These are phyloP conservation scores for Calendula officinalis DNA, from an alignment of 129 eudicot species.

Conservation along the genomic window DNA sequence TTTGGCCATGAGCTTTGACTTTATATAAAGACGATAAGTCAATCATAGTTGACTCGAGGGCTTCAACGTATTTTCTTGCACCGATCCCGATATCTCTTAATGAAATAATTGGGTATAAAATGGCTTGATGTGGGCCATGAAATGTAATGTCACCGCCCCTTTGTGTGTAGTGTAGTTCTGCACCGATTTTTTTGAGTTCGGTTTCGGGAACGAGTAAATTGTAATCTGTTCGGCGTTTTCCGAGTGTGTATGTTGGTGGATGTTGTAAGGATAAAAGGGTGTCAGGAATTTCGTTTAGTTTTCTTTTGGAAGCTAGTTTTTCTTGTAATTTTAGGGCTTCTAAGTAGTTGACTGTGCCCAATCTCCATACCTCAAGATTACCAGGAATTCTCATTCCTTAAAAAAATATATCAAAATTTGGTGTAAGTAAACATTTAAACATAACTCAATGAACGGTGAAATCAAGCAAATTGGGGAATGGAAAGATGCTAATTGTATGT, in stretches of 20 bases:
- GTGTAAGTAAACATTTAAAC: no score
- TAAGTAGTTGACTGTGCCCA: conserved; percentile 72
- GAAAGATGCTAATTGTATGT: no score
- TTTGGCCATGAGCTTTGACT: conserved; percentile 66
- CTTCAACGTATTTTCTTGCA: conserved; percentile 86
- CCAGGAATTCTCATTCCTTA: no score
- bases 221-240: conserved; percentile 81
- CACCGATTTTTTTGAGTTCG: conserved; percentile 74
- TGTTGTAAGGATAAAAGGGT: conserved; percentile 79
- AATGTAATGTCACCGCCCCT: conserved; percentile 94
- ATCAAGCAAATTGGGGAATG: no score
- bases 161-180: conserved; percentile 82
- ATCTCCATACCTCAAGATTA: neutral
- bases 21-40: conserved; percentile 78
- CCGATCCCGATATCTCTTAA: conserved; percentile 80
- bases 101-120: conserved; percentile 78
- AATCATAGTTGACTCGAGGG: conserved; percentile 83
- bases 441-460: no score
- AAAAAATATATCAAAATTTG: no score
- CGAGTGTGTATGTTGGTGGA: conserved; percentile 96
- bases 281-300: conserved; percentile 55
- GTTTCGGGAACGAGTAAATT: conserved; percentile 70
- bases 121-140: conserved; percentile 90
- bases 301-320: conserved; percentile 68
- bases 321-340: conserved; percentile 86